Conservation (phyloP, 2,329 filamentous ascomycete genomes). For the Biscogniauxia marginata region DNA sequence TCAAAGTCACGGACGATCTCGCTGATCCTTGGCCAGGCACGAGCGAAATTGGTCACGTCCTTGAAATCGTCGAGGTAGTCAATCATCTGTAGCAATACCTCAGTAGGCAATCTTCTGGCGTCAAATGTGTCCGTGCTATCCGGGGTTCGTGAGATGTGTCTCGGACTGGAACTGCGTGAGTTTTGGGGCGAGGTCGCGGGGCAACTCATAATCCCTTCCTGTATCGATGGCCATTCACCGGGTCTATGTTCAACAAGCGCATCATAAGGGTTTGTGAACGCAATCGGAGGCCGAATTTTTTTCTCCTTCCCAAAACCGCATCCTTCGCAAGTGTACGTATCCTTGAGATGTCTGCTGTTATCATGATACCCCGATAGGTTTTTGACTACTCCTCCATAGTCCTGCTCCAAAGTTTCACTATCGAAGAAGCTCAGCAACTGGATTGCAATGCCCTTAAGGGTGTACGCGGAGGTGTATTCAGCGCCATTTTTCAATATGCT, state of each 20-base stretch:
- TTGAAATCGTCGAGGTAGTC: constrained; percentile 34
- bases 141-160: constrained; percentile 3
- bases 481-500: constrained; percentile 42
- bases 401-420: constrained; percentile 45
- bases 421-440: constrained; percentile 53
- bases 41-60: constrained; percentile 37
- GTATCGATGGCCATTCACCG: constrained; percentile 8
- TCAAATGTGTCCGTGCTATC: not conserved
- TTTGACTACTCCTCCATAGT: constrained; percentile 22
- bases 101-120: constrained; percentile 34
- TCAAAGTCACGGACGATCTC: constrained; percentile 35
- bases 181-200: no score
- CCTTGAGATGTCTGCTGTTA: constrained; percentile 1
- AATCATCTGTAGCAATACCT: constrained; percentile 38
- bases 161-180: no score
- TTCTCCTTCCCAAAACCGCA: constrained; percentile 22
- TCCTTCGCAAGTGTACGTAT: constrained; percentile 23
- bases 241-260: constrained; percentile 10
- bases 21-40: constrained; percentile 37
- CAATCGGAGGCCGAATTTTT: not conserved
- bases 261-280: constrained; percentile 4
- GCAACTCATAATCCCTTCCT: not conserved
- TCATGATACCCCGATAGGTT: constrained; percentile 22
- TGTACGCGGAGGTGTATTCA: constrained; percentile 50
- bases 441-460: constrained; percentile 48